Conservation (phyloP, 129 eudicot species). For the Tagetes erecta region DNA sequence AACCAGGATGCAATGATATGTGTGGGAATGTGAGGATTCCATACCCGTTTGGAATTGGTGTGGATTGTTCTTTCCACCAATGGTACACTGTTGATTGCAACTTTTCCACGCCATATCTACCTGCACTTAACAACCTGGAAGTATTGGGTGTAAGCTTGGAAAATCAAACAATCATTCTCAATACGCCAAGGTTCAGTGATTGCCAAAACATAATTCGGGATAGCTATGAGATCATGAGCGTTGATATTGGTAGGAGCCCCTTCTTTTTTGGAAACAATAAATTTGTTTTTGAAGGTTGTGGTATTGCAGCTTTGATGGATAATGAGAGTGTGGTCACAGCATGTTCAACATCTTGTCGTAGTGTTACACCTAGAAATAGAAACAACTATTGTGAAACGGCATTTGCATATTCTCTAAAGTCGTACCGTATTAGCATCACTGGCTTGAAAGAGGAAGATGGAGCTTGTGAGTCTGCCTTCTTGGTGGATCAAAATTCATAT, state of each 20-base stretch:
- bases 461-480: conserved; percentile 1
- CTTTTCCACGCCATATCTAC: neutral
- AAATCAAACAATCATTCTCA: neutral
- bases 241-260: neutral
- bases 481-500: neutral
- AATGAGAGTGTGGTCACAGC: neutral
- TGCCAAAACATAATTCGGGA: neutral
- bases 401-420: neutral
- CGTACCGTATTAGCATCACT: neutral
- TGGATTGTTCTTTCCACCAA: neutral
- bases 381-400: neutral
- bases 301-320: neutral
- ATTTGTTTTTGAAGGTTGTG: conserved; percentile 7
- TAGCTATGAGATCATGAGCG: neutral
- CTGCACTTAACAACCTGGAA: neutral
- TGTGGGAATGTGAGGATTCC: neutral
- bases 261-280: neutral
- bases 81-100: neutral
- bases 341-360: neutral
- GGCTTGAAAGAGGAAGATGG: neutral
- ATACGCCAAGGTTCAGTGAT: neutral
- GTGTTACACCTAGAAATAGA: neutral
- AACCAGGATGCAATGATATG: neutral
- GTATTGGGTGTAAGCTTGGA: neutral
- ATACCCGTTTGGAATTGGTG: conserved; percentile 10